Percentiles rank a stretch among this genome's conserved stretches.
These are phyloP conservation scores for Penicillium canescens DNA, from an alignment of 495 filamentous ascomycete genomes.

Conservation along the genomic window DNA sequence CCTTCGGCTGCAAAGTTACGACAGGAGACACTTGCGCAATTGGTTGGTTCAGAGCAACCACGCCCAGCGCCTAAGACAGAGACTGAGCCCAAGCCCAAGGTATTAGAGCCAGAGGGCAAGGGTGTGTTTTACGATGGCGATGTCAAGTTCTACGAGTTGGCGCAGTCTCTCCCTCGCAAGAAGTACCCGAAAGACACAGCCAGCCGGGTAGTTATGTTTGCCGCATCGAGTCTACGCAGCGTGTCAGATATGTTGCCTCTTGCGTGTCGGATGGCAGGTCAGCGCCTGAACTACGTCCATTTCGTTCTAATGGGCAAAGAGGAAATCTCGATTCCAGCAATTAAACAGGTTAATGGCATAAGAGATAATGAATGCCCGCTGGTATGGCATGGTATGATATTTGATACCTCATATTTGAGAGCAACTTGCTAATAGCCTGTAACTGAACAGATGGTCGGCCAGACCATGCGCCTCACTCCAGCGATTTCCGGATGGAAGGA, in stretches of 20 bases:
- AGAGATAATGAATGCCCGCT: slow-evolving; percentile 46
- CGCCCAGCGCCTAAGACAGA: slow-evolving; percentile 8
- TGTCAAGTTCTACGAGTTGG: slow-evolving; percentile 56
- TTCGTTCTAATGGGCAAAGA: slow-evolving; percentile 57
- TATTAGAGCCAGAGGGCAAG: slow-evolving; percentile 15
- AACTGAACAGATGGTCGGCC: slow-evolving; percentile 45
- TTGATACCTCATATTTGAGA: neutral
- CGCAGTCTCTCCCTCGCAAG: slow-evolving; percentile 46
- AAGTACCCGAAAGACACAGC: slow-evolving; percentile 23
- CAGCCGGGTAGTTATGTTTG: slow-evolving; percentile 50
- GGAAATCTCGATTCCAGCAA: slow-evolving; percentile 50
- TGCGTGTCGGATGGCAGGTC: slow-evolving; percentile 53
- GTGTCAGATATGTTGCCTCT: slow-evolving; percentile 53
- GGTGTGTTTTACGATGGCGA: slow-evolving; percentile 50
- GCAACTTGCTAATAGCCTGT: neutral
- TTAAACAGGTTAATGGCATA: slow-evolving; percentile 51
- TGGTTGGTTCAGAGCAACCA: slow-evolving; percentile 4
- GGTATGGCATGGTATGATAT: slow-evolving; percentile 51
- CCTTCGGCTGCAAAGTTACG: slow-evolving; percentile 22
- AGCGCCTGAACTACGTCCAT: slow-evolving; percentile 50
- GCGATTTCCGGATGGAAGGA: slow-evolving; percentile 51
- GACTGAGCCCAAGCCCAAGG: slow-evolving; percentile 18
- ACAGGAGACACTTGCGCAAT: slow-evolving; percentile 15
- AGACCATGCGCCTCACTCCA: slow-evolving; percentile 48
- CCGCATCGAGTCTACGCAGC: slow-evolving; percentile 49